A percentile compares a stretch with the other conserved stretches of the same genome.
Conservation (phyloP, 192 early-diverging fungal genomes). For the Backusella macrospora region DNA sequence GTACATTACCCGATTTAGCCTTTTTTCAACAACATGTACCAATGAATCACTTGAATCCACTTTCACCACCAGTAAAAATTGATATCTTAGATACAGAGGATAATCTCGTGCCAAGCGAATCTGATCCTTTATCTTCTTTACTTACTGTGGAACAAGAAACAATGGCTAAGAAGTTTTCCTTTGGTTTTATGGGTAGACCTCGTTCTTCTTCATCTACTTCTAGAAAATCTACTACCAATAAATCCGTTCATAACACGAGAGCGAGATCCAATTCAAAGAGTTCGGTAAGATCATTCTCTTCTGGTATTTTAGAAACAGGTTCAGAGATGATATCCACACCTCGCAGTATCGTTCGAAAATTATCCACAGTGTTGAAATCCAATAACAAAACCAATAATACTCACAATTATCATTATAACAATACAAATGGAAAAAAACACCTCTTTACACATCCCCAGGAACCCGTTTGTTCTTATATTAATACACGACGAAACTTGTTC, state of each 20-base stretch:
- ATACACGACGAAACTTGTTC: conserved; percentile 58
- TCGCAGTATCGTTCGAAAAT: conserved; percentile 34
- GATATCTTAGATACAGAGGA: neutral
- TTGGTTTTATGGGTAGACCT: conserved; percentile 33
- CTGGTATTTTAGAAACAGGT: conserved; percentile 20
- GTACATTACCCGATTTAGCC: conserved; percentile 73
- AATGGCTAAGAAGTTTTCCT: conserved; percentile 20
- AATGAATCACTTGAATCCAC: conserved; percentile 48
- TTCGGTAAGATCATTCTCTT: conserved; percentile 26
- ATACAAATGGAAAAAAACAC: conserved; percentile 16
- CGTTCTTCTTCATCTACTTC: conserved; percentile 33
- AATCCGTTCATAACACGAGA: conserved; percentile 5
- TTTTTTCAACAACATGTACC: conserved; percentile 73
- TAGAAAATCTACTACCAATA: conserved; percentile 39
- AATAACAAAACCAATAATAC: conserved; percentile 24
- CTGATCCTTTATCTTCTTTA: conserved; percentile 3
- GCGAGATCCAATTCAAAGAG: conserved; percentile 36
- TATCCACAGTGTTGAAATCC: conserved; percentile 28
- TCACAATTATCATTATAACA: neutral
- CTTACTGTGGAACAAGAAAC: neutral
- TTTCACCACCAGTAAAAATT: conserved; percentile 35
- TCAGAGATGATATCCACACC: conserved; percentile 25
- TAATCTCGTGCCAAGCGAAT: neutral
- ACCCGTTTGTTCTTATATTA: conserved; percentile 47
- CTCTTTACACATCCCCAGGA: conserved; percentile 5